Conservation (phyloP, 208 protist species). For the Leishmania gerbilli region DNA sequence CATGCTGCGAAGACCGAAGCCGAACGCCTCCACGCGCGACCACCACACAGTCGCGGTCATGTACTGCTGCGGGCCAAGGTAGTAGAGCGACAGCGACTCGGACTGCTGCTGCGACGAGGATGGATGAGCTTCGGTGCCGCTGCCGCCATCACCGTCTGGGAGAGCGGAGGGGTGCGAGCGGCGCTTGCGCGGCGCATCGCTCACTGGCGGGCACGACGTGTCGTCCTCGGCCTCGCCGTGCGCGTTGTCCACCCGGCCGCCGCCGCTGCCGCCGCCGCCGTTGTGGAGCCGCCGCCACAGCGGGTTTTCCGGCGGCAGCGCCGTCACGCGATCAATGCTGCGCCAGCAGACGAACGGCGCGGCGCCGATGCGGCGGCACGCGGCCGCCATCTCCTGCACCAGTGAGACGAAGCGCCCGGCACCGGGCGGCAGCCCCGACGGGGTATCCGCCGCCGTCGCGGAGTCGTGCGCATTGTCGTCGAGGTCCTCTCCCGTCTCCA, state of each 20-base stretch:
- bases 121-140: not conserved
- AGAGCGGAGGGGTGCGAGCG: not conserved
- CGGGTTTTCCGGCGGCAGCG: conserved; percentile 8
- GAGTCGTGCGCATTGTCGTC: not conserved
- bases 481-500: not conserved
- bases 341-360: conserved; percentile 30
- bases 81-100: conserved; percentile 31
- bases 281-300: not conserved
- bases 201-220: not conserved
- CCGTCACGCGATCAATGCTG: conserved; percentile 26
- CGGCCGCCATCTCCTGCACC: conserved; percentile 31
- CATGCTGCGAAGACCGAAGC: conserved; percentile 50
- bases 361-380: conserved; percentile 18
- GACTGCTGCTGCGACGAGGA: conserved; percentile 2
- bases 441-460: not conserved
- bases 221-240: conserved; percentile 25
- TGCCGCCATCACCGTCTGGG: not conserved
- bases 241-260: conserved; percentile 8
- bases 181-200: conserved; percentile 1
- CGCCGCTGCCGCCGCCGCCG: conserved; percentile 1
- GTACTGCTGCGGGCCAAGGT: conserved; percentile 48
- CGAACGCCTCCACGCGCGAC: conserved; percentile 54
- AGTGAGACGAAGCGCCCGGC: conserved; percentile 24
- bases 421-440: not conserved
- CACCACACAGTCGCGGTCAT: conserved; percentile 54